Percentiles rank a stretch among this genome's conserved stretches.
Evolutionary conservation across 257 asterid species (phyloP).

Genomic region (Verbascum thapsus): DNA sequence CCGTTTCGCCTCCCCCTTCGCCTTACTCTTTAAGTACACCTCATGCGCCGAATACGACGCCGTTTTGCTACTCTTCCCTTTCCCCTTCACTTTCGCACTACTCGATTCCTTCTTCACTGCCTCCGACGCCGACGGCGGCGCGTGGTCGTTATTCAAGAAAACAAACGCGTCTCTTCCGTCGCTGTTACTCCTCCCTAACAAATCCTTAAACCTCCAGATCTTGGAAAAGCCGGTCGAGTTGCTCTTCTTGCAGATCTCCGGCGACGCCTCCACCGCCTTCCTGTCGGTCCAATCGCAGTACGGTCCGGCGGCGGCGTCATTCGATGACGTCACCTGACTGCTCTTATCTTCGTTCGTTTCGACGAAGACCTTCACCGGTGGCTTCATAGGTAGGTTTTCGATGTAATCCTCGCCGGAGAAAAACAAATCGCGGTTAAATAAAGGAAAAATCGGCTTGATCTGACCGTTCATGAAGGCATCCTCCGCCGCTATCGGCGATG

Average conservation of each 20-base stretch:
- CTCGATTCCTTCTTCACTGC: neutral
- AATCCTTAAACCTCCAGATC: conserved; percentile 63
- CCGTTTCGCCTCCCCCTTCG: conserved; percentile 46
- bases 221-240: conserved; percentile 75
- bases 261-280: conserved; percentile 36
- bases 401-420: conserved; percentile 37
- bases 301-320: conserved; percentile 39
- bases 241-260: conserved; percentile 59
- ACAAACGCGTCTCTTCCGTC: conserved; percentile 76
- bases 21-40: conserved; percentile 60
- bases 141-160: conserved; percentile 41
- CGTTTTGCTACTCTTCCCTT: conserved; percentile 33
- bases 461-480: conserved; percentile 81
- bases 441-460: conserved; percentile 71
- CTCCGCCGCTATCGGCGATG: conserved; percentile 77
- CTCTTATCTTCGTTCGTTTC: conserved; percentile 32
- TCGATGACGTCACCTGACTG: conserved; percentile 24
- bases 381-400: conserved; percentile 41
- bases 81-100: conserved; percentile 32
- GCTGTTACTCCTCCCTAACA: conserved; percentile 59
- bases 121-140: conserved; percentile 11
- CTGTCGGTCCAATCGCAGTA: conserved; percentile 48
- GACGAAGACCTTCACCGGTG: conserved; percentile 58
- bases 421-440: conserved; percentile 59
- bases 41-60: conserved; percentile 47